A percentile compares a stretch with the other conserved stretches of the same genome.
These are phyloP conservation scores for Mucor indicus DNA, from an alignment of 371 early-diverging fungal genomes.

Conservation along the genomic window DNA sequence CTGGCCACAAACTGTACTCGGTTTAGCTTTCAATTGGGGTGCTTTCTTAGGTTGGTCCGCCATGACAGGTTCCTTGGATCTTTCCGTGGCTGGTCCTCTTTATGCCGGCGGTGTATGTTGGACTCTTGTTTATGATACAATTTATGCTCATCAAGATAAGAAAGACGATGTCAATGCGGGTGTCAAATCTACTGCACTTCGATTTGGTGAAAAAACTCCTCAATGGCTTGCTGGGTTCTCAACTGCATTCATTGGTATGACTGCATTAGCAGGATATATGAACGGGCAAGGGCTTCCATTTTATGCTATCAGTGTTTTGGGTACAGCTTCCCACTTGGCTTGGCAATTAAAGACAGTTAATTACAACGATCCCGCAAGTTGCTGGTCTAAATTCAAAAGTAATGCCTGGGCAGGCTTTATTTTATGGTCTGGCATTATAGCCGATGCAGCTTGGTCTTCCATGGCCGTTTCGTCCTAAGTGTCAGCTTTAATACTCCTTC, in stretches of 20 bases:
- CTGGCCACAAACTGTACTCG: slow-evolving; percentile 92
- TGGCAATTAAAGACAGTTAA: slow-evolving; percentile 83
- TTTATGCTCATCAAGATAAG: slow-evolving; percentile 96
- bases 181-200: slow-evolving; percentile 90
- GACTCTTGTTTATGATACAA: slow-evolving; percentile 96
- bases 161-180: slow-evolving; percentile 83
- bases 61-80: slow-evolving; percentile 73
- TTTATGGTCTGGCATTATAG: slow-evolving; percentile 69
- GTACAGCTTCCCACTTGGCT: slow-evolving; percentile 70
- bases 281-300: slow-evolving; percentile 77
- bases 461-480: too few species aligned
- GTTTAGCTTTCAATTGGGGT: slow-evolving; percentile 94
- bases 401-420: slow-evolving; percentile 79
- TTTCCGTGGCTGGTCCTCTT: slow-evolving; percentile 74
- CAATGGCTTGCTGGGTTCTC: slow-evolving; percentile 76
- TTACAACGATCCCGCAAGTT: slow-evolving; percentile 60
- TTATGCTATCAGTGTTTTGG: slow-evolving; percentile 70
- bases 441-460: slow-evolving; percentile 42
- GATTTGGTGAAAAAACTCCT: slow-evolving; percentile 77
- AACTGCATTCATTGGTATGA: slow-evolving; percentile 59
- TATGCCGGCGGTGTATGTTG: slow-evolving; percentile 87
- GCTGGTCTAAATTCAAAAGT: slow-evolving; percentile 74
- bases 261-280: slow-evolving; percentile 75
- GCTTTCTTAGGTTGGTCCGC: slow-evolving; percentile 92
- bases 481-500: too few species aligned